phyloP scores from a whole-genome alignment of 306 rosid species.

The Ormosia semicastrata region DNA sequence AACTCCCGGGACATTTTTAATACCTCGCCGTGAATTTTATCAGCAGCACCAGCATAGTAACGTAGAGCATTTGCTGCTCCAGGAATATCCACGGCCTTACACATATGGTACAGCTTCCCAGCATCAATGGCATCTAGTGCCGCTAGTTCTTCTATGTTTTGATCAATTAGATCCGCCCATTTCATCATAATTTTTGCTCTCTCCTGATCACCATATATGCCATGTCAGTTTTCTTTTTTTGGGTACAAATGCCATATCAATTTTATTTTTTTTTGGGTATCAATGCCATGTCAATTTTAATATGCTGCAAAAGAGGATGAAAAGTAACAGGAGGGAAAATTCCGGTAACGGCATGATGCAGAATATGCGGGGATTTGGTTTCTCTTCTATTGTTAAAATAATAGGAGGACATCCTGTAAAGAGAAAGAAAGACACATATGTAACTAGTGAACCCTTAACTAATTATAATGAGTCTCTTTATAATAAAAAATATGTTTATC shows the following conservation, averaged over 20 bases:
- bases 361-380: background rate
- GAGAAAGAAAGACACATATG: no score
- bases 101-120: slow-evolving; percentile 43
- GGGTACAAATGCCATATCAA: no score
- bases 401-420: no score
- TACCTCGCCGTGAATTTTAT: slow-evolving; percentile 72
- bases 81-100: slow-evolving; percentile 59
- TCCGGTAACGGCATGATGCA: background rate
- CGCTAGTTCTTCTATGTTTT: slow-evolving; percentile 63
- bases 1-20: slow-evolving; percentile 49
- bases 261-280: no score
- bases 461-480: no score
- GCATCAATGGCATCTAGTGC: slow-evolving; percentile 68
- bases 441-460: no score
- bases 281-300: no score
- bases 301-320: background rate
- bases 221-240: background rate
- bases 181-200: slow-evolving; percentile 61
- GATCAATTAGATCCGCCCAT: slow-evolving; percentile 60
- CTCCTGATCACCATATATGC: slow-evolving; percentile 34
- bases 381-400: no score
- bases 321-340: background rate
- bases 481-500: no score
- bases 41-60: slow-evolving; percentile 91
- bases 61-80: slow-evolving; percentile 38